These are phyloP conservation scores for Rhodotorula graminis DNA, from an alignment of 768 basidiomycete genomes.

Conservation along the genomic window DNA sequence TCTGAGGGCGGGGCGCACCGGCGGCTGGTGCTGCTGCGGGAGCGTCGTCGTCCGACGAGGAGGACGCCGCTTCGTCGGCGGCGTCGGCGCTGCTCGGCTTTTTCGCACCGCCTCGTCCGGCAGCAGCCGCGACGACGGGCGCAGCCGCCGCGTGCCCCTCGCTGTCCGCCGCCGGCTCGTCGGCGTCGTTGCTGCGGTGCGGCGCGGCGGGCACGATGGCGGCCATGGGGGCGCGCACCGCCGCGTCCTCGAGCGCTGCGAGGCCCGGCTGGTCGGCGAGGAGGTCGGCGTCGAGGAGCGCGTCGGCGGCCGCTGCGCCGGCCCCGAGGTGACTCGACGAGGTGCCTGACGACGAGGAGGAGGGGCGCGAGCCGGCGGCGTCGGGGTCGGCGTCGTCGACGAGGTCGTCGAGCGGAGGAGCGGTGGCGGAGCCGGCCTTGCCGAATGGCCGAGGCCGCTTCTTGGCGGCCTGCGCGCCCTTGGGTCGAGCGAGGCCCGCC, in stretches of 20 bases:
- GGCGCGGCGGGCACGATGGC: background rate
- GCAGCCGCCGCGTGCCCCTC: background rate
- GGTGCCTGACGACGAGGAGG: background rate
- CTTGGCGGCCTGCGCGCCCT: background rate
- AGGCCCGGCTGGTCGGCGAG: slow-evolving; percentile 19
- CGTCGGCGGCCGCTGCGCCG: background rate
- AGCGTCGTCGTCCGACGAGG: background rate
- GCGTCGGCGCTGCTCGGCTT: background rate
- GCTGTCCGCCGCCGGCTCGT: background rate
- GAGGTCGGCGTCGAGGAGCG: background rate
- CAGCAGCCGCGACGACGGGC: background rate
- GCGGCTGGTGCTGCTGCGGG: background rate
- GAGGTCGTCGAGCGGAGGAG: no score
- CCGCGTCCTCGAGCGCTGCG: slow-evolving; percentile 15
- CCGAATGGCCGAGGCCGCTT: background rate
- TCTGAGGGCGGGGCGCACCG: background rate
- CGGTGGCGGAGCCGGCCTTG: background rate
- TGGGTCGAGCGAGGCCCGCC: background rate
- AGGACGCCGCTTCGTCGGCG: background rate
- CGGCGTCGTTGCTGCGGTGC: background rate
- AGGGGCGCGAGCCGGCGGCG: background rate
- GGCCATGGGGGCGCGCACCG: slow-evolving; percentile 18
- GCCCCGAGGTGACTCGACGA: no score
- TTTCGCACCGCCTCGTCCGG: background rate
- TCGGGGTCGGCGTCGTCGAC: background rate